Base-by-base conservation (phyloP, 768 basidiomycete species). In the Boletus reticulatus region DNA sequence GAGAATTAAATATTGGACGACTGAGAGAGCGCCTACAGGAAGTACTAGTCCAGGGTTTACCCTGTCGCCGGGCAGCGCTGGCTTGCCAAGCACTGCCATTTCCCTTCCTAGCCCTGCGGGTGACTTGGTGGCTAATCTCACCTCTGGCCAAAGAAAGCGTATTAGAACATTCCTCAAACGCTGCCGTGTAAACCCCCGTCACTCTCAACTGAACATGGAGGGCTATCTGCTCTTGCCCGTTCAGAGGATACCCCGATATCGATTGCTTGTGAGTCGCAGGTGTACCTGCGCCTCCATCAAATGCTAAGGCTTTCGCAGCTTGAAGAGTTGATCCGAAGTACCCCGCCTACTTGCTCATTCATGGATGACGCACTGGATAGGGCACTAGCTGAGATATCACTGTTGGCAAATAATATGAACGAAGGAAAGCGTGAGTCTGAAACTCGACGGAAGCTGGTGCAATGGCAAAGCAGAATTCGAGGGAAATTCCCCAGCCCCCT, bases 341-440 rank as follows among this genome's bases (percentile, higher is more conserved):
- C 93, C 20, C 91, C 93, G n/a, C 89, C 93, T 19, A 75, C 78
- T 42, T 80, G 84, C 45, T 85, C 91, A 44, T 87, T 83, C 59
- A 76, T 84, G 68, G 89, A 89, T 59, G 92, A 95, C 66, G 84
- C 91, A 24, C 77, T 99, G 50, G 92, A 93, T 61, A 84, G 83
- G 53, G 95, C 95, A 7, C 72, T 97, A 43, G 77, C 84, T 19
- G 92, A 96, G 73, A 97, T 98, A 61, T 84, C 94, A 1, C 83
- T 84, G 13, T 74, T 98, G 48, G 94, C 97, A 4, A 92, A 84
- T 48, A 90, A 91, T 65, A 97, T 99, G 92, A 99, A 99, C 71
- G 97, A 99, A 74, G 93, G 94, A 59, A 98, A 98, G 71, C 85
- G 97, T 2, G 95, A 98, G 62, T 82, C 93, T 3, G 97, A 99